Percentiles rank a stretch among this genome's conserved stretches.
These are phyloP conservation scores for Peronospora tabacina DNA, from an alignment of 352 stramenopile species.

Conservation along the genomic window DNA sequence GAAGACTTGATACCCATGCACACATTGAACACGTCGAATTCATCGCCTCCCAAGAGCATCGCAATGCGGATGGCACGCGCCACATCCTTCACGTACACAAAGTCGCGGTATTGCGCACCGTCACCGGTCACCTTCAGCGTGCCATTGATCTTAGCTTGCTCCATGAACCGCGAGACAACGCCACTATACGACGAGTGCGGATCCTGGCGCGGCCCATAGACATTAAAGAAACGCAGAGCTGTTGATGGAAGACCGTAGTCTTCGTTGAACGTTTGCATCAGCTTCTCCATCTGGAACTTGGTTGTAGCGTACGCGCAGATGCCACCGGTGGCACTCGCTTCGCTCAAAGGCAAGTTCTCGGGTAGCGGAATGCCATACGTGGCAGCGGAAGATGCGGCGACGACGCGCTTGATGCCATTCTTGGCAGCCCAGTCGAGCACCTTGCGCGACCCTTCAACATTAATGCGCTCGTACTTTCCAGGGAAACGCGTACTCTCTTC, in stretches of 20 bases:
- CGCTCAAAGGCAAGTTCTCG: constrained; percentile 61
- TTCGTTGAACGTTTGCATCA: constrained; percentile 67
- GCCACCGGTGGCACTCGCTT: constrained; percentile 65
- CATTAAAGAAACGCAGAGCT: constrained; percentile 80
- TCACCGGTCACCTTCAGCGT: constrained; percentile 73
- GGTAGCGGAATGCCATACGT: constrained; percentile 61
- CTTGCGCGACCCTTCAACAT: constrained; percentile 74
- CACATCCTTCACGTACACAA: constrained; percentile 83
- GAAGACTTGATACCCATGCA: constrained; percentile 72
- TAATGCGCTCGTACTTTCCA: constrained; percentile 84
- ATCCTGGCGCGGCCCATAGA: constrained; percentile 76
- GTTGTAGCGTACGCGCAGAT: constrained; percentile 79
- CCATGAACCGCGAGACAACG: constrained; percentile 84
- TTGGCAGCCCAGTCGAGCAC: constrained; percentile 71
- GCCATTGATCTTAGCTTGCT: constrained; percentile 77
- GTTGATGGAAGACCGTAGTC: constrained; percentile 67
- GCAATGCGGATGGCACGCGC: constrained; percentile 70
- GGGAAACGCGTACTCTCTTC: constrained; percentile 79
- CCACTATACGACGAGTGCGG: constrained; percentile 78
- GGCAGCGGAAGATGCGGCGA: constrained; percentile 68
- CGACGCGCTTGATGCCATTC: constrained; percentile 70
- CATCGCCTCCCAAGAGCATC: constrained; percentile 55
- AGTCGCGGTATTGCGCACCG: constrained; percentile 77
- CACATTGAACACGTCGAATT: constrained; percentile 83
- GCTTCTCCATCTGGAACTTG: constrained; percentile 80